These are phyloP conservation scores for Grosmannia clavigera DNA, from an alignment of 2,329 filamentous ascomycete species.

Conservation along the genomic window DNA sequence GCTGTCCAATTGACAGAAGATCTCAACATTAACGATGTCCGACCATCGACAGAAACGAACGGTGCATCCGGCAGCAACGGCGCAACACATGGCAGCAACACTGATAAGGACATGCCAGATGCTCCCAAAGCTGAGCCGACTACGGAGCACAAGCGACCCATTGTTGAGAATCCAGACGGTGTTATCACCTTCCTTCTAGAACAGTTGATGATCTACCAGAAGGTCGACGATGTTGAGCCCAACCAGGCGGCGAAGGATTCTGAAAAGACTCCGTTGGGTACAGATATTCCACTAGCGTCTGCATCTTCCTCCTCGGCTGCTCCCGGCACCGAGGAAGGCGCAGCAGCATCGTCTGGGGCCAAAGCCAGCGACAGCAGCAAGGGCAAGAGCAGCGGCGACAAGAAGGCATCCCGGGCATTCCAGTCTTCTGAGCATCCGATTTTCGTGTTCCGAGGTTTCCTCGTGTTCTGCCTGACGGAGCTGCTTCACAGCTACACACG, in stretches of 20 bases:
- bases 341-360: not conserved
- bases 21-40: conserved; percentile 38
- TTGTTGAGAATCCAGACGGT: conserved; percentile 86
- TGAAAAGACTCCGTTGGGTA: conserved; percentile 3
- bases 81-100: not conserved
- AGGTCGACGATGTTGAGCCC: conserved; percentile 76
- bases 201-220: conserved; percentile 81
- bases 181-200: conserved; percentile 91
- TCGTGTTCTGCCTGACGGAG: conserved; percentile 85
- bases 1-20: conserved; percentile 33
- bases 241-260: conserved; percentile 10
- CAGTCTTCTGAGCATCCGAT: conserved; percentile 90
- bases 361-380: not conserved
- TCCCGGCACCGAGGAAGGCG: not conserved
- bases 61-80: conserved; percentile 22
- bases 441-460: conserved; percentile 90
- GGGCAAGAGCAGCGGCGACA: conserved; percentile 15
- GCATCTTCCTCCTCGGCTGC: not conserved
- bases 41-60: conserved; percentile 51
- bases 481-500: conserved; percentile 84
- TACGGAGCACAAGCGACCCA: conserved; percentile 63
- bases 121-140: conserved; percentile 43
- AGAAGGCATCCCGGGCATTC: conserved; percentile 44
- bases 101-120: conserved; percentile 49
- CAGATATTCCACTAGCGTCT: conserved; percentile 3